Base-by-base conservation (phyloP, 495 filamentous ascomycete genomes). In the Staphylotrichum longicolle region DNA sequence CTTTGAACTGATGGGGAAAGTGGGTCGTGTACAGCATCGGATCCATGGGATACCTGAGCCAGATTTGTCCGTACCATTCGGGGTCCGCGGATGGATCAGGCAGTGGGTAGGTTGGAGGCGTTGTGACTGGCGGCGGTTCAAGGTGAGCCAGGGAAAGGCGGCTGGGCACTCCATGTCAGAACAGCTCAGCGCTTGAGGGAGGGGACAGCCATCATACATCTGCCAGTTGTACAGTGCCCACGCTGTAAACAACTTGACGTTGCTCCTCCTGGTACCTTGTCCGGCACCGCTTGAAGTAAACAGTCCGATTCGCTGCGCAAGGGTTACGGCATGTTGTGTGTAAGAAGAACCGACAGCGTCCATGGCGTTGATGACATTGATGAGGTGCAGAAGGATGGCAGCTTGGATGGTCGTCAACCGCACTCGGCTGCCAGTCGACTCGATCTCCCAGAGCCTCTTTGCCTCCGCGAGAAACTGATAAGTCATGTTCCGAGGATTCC, bases 391-490 rank as follows among this genome's bases (percentile, higher is more conserved):
- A 9, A 60, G 42, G 20, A 72, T 58, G 10, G 66, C 63, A 0
- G 66, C 65, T 45, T 71, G 69, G 7, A 69, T 64, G 9, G 66
- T 68, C 7, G 69, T 70, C 5, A 75, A n/a, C 6, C 54, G 65
- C 1, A 44, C 30, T 12, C 37, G 62, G 30, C 45, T 54, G 9
- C 54, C 60, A 57, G 47, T 12, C 5, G 33, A 12, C 30, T 75
- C 71, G 3, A 70, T 10, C 33, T 75, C 67, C 73, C 73, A 74
- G 14, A 75, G 55, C 35, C 71, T 63, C 53, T 65, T 70, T 1
- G 71, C 71, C 53, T 75, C 68, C 33, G 73, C 70, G 5, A 68
- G 40, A 40, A 75, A 74, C 37, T 68, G 65, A 41, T 74, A 75
- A 1, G 55, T 62, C 11, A 74, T 66, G 4, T 58, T 69, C 4